Evolutionary conservation across 257 asterid species (phyloP).

Genomic region (Solanum gracilifrons): DNA sequence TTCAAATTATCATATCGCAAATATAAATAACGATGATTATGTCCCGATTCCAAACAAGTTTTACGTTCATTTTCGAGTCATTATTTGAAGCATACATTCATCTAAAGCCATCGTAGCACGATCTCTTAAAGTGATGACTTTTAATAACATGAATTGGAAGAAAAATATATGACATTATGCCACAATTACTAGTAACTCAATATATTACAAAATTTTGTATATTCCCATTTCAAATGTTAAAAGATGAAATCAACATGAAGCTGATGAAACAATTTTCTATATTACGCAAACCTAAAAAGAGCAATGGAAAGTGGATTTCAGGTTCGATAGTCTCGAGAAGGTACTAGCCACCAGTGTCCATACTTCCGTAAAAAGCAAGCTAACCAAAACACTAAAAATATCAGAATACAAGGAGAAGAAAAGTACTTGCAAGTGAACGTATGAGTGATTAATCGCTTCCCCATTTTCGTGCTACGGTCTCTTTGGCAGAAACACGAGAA

Average conservation of each 20-base stretch:
- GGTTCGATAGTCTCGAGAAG: not conserved
- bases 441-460: constrained; percentile 38
- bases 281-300: not conserved
- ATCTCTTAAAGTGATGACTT: not conserved
- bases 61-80: not conserved
- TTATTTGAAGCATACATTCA: not conserved
- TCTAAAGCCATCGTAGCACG: not conserved
- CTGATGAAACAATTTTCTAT: not conserved
- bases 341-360: not conserved
- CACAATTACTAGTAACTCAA: not conserved
- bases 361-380: not conserved
- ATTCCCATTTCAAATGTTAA: not conserved
- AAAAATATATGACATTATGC: not conserved
- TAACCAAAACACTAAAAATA: not conserved
- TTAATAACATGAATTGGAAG: not conserved
- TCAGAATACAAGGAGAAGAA: not conserved
- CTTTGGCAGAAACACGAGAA: constrained; percentile 51
- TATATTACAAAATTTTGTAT: not conserved
- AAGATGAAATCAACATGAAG: not conserved
- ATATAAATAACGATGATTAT: not conserved
- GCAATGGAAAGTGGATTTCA: not conserved
- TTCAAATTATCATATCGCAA: not conserved
- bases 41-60: not conserved
- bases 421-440: not conserved
- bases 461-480: constrained; percentile 74